Conservation (phyloP, 192 early-diverging fungal species). For the Podila horticola region DNA sequence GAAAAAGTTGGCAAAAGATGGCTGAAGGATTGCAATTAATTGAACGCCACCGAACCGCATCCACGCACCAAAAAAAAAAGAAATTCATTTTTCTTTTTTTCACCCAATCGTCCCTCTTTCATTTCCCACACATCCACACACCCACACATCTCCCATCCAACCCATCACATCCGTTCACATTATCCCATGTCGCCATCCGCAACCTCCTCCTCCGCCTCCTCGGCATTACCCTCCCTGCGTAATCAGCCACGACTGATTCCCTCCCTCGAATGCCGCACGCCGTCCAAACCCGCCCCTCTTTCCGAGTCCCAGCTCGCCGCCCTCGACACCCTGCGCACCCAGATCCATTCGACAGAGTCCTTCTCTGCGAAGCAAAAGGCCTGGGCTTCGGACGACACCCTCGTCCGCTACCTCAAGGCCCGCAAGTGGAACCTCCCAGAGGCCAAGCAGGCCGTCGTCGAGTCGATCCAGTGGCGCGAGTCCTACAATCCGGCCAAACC, state of each 20-base stretch:
- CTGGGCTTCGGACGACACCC: constrained; percentile 60
- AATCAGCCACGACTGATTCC: constrained; percentile 26
- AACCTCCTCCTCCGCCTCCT: background rate
- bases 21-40: no score
- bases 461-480: constrained; percentile 84
- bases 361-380: constrained; percentile 8
- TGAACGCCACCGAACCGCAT: no score
- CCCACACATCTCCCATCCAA: background rate
- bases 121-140: background rate
- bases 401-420: constrained; percentile 76
- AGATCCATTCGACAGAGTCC: constrained; percentile 11
- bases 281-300: constrained; percentile 1
- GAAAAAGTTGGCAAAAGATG: no score
- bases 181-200: background rate
- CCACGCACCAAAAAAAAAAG: background rate
- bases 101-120: background rate
- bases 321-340: constrained; percentile 28
- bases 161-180: background rate
- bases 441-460: constrained; percentile 72
- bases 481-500: constrained; percentile 75
- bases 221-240: background rate
- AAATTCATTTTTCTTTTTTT: background rate
- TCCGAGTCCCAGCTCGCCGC: constrained; percentile 17
- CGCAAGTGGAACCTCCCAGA: constrained; percentile 77
- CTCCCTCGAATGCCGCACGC: constrained; percentile 14